phyloP scores from a whole-genome alignment of 495 filamentous ascomycete genomes.

The Tuber aestivum region DNA sequence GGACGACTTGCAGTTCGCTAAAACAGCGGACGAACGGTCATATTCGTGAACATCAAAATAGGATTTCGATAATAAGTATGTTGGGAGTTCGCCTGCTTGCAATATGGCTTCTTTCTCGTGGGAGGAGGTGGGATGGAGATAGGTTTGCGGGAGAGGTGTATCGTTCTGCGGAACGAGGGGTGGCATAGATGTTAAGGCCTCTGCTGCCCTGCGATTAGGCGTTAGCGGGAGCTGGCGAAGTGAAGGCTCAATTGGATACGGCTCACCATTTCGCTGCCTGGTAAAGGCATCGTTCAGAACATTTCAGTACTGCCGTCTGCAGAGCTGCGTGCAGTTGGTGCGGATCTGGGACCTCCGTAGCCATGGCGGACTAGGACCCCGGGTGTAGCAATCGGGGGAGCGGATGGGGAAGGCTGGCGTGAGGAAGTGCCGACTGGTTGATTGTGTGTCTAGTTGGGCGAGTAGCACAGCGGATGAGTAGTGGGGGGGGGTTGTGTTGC shows the following conservation, averaged over 20 bases:
- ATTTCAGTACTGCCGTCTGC: slow-evolving; percentile 78
- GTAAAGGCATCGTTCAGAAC: slow-evolving; percentile 91
- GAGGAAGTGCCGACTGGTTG: not conserved
- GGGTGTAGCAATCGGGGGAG: not conserved
- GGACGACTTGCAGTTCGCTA: slow-evolving; percentile 31
- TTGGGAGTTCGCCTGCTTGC: slow-evolving; percentile 71
- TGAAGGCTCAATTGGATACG: not conserved
- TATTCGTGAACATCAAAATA: slow-evolving; percentile 95
- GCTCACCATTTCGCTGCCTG: slow-evolving; percentile 92
- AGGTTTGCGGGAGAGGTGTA: slow-evolving; percentile 36
- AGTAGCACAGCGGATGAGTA: not conserved
- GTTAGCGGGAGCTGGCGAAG: not conserved
- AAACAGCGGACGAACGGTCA: slow-evolving; percentile 81
- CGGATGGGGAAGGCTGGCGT: not conserved
- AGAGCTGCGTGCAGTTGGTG: slow-evolving; percentile 50
- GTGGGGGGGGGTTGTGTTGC: not conserved
- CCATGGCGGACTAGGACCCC: slow-evolving; percentile 20
- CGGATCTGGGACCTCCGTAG: slow-evolving; percentile 34
- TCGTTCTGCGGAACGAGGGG: slow-evolving; percentile 35
- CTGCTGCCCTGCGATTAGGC: slow-evolving; percentile 66
- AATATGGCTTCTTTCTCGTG: slow-evolving; percentile 65
- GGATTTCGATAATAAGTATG: slow-evolving; percentile 86
- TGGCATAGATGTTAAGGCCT: slow-evolving; percentile 78
- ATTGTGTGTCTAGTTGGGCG: not conserved
- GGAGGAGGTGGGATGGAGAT: slow-evolving; percentile 44